These are phyloP conservation scores for Miscanthus lutarioriparius DNA, from an alignment of 176 grass and related monocot species.

Conservation along the genomic window DNA sequence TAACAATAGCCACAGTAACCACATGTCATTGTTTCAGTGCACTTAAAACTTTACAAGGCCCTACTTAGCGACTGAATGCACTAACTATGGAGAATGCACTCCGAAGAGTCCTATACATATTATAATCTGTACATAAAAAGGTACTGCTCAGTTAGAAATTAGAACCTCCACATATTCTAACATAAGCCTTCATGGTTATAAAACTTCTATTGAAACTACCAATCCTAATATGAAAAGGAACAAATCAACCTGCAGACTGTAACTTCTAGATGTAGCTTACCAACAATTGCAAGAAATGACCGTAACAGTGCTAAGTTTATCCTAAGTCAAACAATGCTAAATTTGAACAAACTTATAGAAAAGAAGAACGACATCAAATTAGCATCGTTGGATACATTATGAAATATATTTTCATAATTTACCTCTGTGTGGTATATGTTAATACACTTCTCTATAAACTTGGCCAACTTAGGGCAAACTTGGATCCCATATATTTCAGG, in stretches of 20 bases:
- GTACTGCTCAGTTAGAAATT: not conserved
- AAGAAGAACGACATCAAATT: not conserved
- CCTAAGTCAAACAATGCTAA: not conserved
- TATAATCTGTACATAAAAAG: not conserved
- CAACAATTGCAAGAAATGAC: not conserved
- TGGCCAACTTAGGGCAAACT: not conserved
- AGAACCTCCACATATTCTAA: not conserved
- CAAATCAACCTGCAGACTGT: not conserved
- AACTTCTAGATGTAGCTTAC: not conserved
- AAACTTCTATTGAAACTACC: not conserved
- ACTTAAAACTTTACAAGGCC: not conserved
- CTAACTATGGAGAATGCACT: not conserved
- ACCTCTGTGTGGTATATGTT: not conserved
- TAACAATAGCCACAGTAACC: not conserved
- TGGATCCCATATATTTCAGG: not conserved
- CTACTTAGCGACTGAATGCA: not conserved
- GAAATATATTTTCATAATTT: not conserved
- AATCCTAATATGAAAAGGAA: not conserved
- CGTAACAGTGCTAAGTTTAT: not conserved
- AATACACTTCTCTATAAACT: not conserved
- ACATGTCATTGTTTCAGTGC: not conserved
- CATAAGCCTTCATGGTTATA: not conserved
- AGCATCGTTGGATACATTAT: not conserved
- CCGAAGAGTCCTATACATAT: not conserved
- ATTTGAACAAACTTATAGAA: not conserved